Base-by-base conservation (phyloP, 768 basidiomycete genomes). In the Daedalea quercina region DNA sequence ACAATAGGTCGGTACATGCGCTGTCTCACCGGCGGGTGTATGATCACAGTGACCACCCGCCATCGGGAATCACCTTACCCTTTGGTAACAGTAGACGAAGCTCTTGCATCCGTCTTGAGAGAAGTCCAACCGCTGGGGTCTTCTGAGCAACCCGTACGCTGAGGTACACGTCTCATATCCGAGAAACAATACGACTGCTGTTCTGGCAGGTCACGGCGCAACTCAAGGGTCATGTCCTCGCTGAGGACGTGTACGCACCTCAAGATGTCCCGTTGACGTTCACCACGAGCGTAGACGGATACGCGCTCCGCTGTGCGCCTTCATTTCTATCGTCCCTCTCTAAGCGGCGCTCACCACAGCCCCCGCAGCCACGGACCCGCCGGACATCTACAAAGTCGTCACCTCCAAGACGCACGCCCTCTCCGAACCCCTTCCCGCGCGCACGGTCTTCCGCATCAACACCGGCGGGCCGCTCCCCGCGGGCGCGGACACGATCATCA, bases 271-370 rank as follows among this genome's bases (percentile, higher is more conserved):
- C 92, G 2, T 63, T 66, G 3, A 76, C 76, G 1, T 65, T 72
- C 17, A 90, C 88, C 1, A 92, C 92, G 4, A 94, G 82, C 58
- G 90, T 92, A 11, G 92, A 94, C 65, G 92, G 92, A 0, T 95
- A 95, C 63, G 92, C 92, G 3, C 67, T 94, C 1, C 73, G 80
- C 54, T 82, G 88, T 89, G 60, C 55, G 78, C 56, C n/a, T 33
- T 13, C 50, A 8, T 26, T 3, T 12, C 13, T 13, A 13, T 23
- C 13, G 13, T 28, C 20, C 47, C 28, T 54, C n/a, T 17, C 9
- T 11, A n/a, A 13, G 8, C 20, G 26, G 8, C 22, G 9, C 50
- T 40, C 44, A 47, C 31, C 31, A 17, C 12, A 31, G 19, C 42
- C 33, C 22, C 19, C 6, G 34, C 56, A 91, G 88, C 85, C 3